These are phyloP conservation scores for Petunia secreta DNA, from an alignment of 257 asterid genomes.

Conservation along the genomic window DNA sequence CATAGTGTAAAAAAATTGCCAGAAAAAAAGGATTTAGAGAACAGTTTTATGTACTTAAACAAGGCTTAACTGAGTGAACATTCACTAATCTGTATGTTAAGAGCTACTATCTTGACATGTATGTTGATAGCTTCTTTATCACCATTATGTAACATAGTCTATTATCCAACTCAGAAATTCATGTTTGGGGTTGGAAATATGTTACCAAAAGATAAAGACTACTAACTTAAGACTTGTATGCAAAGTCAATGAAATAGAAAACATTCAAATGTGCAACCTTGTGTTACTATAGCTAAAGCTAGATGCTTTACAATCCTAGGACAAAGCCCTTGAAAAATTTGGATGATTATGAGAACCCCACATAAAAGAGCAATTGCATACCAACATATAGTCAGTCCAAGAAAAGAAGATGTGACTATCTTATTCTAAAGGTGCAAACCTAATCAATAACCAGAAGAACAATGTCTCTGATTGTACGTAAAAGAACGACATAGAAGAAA, in stretches of 20 bases:
- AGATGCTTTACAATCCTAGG: conserved; percentile 6
- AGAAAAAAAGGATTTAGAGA: no score
- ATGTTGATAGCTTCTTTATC: neutral
- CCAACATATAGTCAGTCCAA: conserved; percentile 5
- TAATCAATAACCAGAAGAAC: conserved; percentile 21
- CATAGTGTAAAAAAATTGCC: neutral
- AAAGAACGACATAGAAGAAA: neutral
- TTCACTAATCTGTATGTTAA: no score
- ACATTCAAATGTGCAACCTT: no score
- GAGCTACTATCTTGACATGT: neutral
- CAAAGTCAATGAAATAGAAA: no score
- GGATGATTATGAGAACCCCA: conserved; percentile 11
- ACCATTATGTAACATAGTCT: neutral
- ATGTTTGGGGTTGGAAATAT: neutral
- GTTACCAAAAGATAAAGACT: neutral
- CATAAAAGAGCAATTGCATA: neutral
- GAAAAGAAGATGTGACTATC: conserved; percentile 16
- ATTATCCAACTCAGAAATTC: neutral
- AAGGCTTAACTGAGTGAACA: neutral
- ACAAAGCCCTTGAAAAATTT: conserved; percentile 12
- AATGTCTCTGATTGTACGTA: neutral
- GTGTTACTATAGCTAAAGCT: neutral
- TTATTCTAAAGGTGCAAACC: neutral
- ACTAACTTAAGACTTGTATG: no score
- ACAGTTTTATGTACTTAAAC: neutral